Evolutionary conservation across 768 basidiomycete genomes (phyloP), one percentile per base, ranked within the genome.

Genomic region (Agaricus bisporus): DNA sequence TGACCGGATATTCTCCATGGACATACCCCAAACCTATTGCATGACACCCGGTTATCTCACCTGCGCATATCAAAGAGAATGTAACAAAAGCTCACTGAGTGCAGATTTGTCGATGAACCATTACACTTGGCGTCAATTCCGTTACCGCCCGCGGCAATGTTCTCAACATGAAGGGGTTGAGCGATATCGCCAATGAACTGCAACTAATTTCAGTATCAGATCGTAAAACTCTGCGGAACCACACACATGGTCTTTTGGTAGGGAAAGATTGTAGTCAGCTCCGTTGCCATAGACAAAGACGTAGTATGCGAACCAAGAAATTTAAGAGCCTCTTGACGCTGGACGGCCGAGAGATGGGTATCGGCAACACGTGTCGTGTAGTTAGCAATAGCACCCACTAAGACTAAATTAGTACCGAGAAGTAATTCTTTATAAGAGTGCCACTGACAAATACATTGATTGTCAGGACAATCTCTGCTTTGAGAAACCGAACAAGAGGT

Each of bases 381-480:
- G 63, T 81, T 82, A 1, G 79, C 76, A 56, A 81, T 81, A 25
- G 80, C 79, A 35, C 70, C 73, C 51, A 81, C 79, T 81, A 49
- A 1, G 15, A 1, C 14, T 1, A 17, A 17, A 9, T 45, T 44
- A 20, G 22, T 22, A 25, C 25, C 15, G n/a, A 29, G 20, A 3
- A 11, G 14, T 8, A 17, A 10, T 9, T 41, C 11, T 17, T 7
- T 5, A 41, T 9, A 29, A 5, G 32, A 41, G 8, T 43, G 4
- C 39, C n/a, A 62, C 79, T 58, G 50, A 79, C 75, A 51, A 58
- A 75, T 71, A 48, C 73, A 74, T 20, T 57, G 55, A 4, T 66
- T 69, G 38, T 64, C 62, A 1, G 62, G 67, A 57, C 78, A 80
- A 58, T 81, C 79, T 15, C 79, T 73, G 2, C 63, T 64, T 54